Percentiles rank a stretch among this genome's conserved stretches.
phyloP scores from a whole-genome alignment of 2,329 filamentous ascomycete species.

The Curvularia hawaiiensis region DNA sequence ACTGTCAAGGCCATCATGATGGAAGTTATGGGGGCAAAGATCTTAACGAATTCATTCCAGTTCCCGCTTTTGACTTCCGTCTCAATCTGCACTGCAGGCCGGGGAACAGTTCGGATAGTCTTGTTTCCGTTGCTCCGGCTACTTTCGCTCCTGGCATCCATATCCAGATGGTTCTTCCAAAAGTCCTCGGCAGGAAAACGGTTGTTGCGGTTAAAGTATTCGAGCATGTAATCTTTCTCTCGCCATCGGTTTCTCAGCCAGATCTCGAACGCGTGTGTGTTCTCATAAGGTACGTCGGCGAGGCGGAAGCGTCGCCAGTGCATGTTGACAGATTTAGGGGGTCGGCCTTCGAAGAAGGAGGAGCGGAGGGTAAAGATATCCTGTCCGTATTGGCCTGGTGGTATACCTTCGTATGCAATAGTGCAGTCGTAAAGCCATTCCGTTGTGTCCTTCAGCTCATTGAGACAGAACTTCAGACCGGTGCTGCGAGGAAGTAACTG shows the following conservation, averaged over 20 bases:
- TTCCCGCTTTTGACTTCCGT: slow-evolving; percentile 56
- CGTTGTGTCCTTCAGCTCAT: slow-evolving; percentile 73
- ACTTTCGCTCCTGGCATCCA: slow-evolving; percentile 33
- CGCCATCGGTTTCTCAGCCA: slow-evolving; percentile 90
- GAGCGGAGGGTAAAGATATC: slow-evolving; percentile 85
- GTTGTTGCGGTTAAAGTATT: slow-evolving; percentile 75
- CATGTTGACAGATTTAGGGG: slow-evolving; percentile 95
- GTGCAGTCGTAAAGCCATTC: slow-evolving; percentile 94
- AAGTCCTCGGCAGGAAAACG: slow-evolving; percentile 75
- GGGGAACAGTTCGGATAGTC: slow-evolving; percentile 41
- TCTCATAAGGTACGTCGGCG: slow-evolving; percentile 78
- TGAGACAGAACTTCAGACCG: slow-evolving; percentile 78
- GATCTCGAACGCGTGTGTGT: slow-evolving; percentile 73
- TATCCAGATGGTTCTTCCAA: slow-evolving; percentile 50
- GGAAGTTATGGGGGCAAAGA: slow-evolving; percentile 58
- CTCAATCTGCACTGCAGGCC: slow-evolving; percentile 52
- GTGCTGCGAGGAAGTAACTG: slow-evolving; percentile 79
- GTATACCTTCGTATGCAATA: slow-evolving; percentile 91
- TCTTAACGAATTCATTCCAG: slow-evolving; percentile 58
- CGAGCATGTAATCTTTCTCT: slow-evolving; percentile 88
- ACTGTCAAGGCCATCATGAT: slow-evolving; percentile 55
- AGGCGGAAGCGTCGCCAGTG: slow-evolving; percentile 89
- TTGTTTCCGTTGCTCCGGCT: slow-evolving; percentile 38
- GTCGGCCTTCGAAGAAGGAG: slow-evolving; percentile 85
- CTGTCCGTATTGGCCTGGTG: slow-evolving; percentile 76